These are phyloP conservation scores for Melanopsichium pennsylvanicum DNA, from an alignment of 1,284 basidiomycete genomes.

Conservation along the genomic window DNA sequence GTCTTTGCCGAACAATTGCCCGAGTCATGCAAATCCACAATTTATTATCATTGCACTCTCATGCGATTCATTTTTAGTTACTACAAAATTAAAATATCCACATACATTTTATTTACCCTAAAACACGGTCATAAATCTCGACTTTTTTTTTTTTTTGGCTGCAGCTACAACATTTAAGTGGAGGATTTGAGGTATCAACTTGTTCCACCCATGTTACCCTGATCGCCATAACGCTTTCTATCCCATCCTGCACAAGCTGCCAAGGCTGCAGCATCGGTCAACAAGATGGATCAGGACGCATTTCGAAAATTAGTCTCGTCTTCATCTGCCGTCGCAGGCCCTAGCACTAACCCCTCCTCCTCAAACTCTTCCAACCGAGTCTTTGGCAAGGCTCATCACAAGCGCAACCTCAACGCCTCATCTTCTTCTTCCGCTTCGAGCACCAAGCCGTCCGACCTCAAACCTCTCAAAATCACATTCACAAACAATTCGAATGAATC, in stretches of 20 bases:
- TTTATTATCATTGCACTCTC: no score
- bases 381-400: conserved; percentile 29
- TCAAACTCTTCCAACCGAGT: conserved; percentile 1
- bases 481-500: background rate
- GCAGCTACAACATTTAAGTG: no score
- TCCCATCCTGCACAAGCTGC: no score
- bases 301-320: conserved; percentile 49
- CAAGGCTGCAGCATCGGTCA: no score
- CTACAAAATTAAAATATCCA: no score
- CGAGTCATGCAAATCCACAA: conserved; percentile 9
- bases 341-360: background rate
- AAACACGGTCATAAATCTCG: no score
- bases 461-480: conserved; percentile 19
- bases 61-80: no score
- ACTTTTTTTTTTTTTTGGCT: no score
- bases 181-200: no score
- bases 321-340: conserved; percentile 4
- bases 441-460: conserved; percentile 25
- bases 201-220: no score
- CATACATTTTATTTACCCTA: no score
- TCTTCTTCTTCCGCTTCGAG: background rate
- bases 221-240: background rate
- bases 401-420: conserved; percentile 2
- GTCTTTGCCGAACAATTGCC: conserved; percentile 24
- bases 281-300: conserved; percentile 55